Percentiles rank a stretch among this genome's conserved stretches.
Conservation (phyloP, 768 basidiomycete genomes). For the Tulasnella calospora region DNA sequence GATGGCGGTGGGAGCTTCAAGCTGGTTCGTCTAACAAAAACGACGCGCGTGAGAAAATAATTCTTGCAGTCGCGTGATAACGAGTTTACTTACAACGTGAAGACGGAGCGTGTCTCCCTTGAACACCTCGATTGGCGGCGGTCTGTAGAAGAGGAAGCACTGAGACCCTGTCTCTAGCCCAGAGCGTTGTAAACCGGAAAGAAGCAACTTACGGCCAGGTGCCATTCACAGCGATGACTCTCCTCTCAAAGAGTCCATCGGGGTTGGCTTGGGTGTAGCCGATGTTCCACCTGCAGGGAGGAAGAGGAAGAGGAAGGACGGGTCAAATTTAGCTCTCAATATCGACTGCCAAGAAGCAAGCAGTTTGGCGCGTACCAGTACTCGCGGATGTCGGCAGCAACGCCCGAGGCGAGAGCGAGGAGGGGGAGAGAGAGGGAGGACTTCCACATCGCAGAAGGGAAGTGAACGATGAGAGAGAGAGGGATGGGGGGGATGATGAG, state of each 20-base stretch:
- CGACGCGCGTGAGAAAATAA: not conserved
- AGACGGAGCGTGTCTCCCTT: slow-evolving; percentile 68
- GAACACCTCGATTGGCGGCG: slow-evolving; percentile 72
- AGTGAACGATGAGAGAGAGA: slow-evolving; percentile 26
- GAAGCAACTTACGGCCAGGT: slow-evolving; percentile 78
- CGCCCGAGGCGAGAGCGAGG: slow-evolving; percentile 26
- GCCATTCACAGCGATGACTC: slow-evolving; percentile 82
- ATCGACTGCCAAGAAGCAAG: not conserved
- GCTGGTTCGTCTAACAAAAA: slow-evolving; percentile 45
- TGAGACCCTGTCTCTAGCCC: not conserved
- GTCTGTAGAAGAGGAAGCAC: slow-evolving; percentile 43
- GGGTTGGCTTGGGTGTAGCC: slow-evolving; percentile 81
- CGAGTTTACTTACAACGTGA: slow-evolving; percentile 47
- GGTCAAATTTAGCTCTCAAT: slow-evolving; percentile 5
- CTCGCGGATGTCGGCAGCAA: slow-evolving; percentile 28
- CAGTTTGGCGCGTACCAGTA: slow-evolving; percentile 34
- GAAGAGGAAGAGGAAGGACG: not conserved
- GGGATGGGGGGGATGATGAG: not conserved
- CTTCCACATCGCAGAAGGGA: slow-evolving; percentile 28
- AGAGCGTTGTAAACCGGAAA: not conserved
- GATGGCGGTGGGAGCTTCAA: slow-evolving; percentile 62
- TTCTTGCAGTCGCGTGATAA: not conserved
- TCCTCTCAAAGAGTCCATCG: slow-evolving; percentile 70
- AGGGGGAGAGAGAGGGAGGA: slow-evolving; percentile 32
- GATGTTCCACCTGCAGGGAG: slow-evolving; percentile 65